Evolutionary conservation across 1,284 basidiomycete species (phyloP).

Genomic region (Boletus hoseneyae): DNA sequence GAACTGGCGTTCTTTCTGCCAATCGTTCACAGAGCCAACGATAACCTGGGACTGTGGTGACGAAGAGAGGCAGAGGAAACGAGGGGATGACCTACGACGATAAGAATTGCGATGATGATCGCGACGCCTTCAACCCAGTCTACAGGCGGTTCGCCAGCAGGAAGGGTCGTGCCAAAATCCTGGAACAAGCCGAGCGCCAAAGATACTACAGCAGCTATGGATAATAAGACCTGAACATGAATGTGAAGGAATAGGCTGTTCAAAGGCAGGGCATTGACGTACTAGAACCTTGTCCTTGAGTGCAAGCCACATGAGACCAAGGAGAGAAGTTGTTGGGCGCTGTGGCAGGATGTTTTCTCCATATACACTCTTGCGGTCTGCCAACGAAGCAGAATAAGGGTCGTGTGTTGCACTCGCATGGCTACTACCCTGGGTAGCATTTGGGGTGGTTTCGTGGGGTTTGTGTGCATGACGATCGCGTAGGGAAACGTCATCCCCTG

Average conservation of each 20-base stretch:
- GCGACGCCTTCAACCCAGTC: constrained; percentile 99
- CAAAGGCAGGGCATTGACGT: constrained; percentile 31
- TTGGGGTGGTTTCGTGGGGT: constrained; percentile 1
- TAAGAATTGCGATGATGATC: constrained; percentile 85
- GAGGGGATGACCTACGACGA: constrained; percentile 59
- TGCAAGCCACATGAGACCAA: constrained; percentile 90
- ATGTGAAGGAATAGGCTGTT: constrained; percentile 3
- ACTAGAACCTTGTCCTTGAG: constrained; percentile 95
- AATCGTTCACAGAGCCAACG: constrained; percentile 89
- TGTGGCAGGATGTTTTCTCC: constrained; percentile 83
- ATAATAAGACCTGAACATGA: constrained; percentile 70
- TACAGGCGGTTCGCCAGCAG: constrained; percentile 60
- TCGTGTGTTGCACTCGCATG: constrained; percentile 9
- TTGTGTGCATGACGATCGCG: constrained; percentile 33
- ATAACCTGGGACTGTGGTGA: constrained; percentile 51
- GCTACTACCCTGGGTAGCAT: constrained; percentile 36
- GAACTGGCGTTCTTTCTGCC: constrained; percentile 98
- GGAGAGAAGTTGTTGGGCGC: constrained; percentile 75
- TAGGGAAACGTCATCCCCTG: constrained; percentile 38
- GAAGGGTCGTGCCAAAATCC: constrained; percentile 74
- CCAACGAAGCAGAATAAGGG: constrained; percentile 54
- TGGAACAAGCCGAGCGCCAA: constrained; percentile 94
- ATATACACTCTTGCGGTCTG: constrained; percentile 72
- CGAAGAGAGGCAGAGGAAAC: background rate
- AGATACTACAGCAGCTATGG: constrained; percentile 89